Evolutionary conservation across 1,284 basidiomycete species (phyloP), one percentile per base, ranked within the genome.

Genomic region (Cystobasidium sp.): DNA sequence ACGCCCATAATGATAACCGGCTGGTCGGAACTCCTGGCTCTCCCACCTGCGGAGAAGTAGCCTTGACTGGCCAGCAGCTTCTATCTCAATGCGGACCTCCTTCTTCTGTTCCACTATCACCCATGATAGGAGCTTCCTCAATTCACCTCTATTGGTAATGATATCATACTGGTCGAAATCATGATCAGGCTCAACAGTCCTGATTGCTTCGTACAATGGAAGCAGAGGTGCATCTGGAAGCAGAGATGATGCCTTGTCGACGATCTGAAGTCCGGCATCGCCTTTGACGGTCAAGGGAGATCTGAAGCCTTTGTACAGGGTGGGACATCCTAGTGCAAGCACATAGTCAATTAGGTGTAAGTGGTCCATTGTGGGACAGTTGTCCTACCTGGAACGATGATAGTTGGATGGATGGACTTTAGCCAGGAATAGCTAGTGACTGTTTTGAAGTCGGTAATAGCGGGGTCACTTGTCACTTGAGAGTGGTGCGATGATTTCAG

Each of bases 361-460:
- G 53, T 37, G n/a, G 22, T 49, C 2, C 3, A n/a, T 49, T 49
- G n/a, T 49, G n/a, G 46, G 6, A 14, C n/a, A 49, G 46, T 1
- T 14, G 46, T 1, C 53, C 12, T 37, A 56, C 53, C 53, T 7
- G 59, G 41, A 6, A 62, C 41, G 10, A 62, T 7, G 37, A 62
- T 62, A 12, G 59, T 62, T 9, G 59, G 59, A 12, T 20, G 16
- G 12, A 22, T 41, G 8, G 14, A 16, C 12, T 24, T 62, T 1
- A 62, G 24, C 59, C 59, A 62, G 41, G 59, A 62, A 41, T 62
- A 62, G 59, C 59, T 62, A 22, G 59, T 62, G 18, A 62, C 39
- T 7, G 39, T 22, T 18, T 22, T 8, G 44, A 62, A 62, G 12
- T 62, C 16, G 12, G 12, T n/a, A 7, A 62, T 47, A 6, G 44